Conservation (phyloP, 129 eudicot species). For the Sambucus nigra region DNA sequence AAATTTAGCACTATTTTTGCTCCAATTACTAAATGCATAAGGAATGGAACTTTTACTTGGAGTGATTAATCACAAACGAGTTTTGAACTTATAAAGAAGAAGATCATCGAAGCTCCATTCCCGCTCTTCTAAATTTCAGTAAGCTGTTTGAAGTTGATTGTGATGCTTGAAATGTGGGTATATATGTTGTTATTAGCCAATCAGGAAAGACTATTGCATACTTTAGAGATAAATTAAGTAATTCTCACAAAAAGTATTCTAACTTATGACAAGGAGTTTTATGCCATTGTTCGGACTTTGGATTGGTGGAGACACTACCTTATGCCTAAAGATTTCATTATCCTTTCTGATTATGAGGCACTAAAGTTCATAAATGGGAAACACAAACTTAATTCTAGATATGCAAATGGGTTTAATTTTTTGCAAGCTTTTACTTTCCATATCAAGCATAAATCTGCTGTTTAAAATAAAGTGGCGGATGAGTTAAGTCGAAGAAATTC, state of each 20-base stretch:
- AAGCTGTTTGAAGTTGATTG: no score
- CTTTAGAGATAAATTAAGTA: constrained; percentile 1
- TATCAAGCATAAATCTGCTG: no score
- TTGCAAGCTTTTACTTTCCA: no score
- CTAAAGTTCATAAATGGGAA: background rate
- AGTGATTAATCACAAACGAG: background rate
- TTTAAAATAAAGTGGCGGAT: constrained; percentile 13
- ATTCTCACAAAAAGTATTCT: no score
- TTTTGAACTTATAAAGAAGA: background rate
- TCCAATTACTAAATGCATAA: no score
- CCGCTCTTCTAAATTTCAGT: background rate
- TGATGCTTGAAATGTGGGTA: background rate
- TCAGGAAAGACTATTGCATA: background rate
- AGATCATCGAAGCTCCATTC: background rate
- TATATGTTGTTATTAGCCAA: background rate
- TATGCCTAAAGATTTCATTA: background rate
- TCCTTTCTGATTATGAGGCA: background rate
- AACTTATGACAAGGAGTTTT: constrained; percentile 1
- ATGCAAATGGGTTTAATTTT: background rate
- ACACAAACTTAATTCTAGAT: background rate
- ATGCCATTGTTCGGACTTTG: no score
- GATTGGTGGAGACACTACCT: no score
- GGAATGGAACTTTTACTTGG: background rate
- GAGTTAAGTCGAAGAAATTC: constrained; percentile 1
- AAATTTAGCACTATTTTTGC: background rate